These are phyloP conservation scores for Actinomortierella ambigua DNA, from an alignment of 371 early-diverging fungal species.

Conservation along the genomic window DNA sequence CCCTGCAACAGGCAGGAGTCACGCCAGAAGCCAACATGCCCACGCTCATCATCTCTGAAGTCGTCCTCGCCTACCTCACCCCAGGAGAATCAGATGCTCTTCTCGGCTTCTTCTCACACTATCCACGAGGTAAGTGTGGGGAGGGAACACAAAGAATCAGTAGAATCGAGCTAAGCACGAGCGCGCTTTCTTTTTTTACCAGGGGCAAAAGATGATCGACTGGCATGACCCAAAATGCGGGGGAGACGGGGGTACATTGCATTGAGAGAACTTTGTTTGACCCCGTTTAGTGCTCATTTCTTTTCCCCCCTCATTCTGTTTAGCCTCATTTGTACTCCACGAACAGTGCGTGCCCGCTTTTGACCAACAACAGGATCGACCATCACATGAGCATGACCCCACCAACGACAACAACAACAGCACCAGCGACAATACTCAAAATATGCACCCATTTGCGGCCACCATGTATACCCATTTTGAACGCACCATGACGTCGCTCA, in stretches of 20 bases:
- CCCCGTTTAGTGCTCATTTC: background rate
- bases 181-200: too few species aligned
- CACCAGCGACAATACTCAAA: too few species aligned
- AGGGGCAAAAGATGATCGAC: too few species aligned
- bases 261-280: too few species aligned
- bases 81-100: conserved; percentile 34
- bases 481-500: conserved; percentile 42
- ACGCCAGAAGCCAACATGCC: conserved; percentile 22
- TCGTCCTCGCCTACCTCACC: conserved; percentile 36
- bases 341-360: conserved; percentile 42
- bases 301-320: background rate
- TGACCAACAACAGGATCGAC: conserved; percentile 14
- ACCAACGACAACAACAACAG: conserved; percentile 10
- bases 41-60: conserved; percentile 37
- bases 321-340: conserved; percentile 39
- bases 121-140: conserved; percentile 27
- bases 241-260: too few species aligned
- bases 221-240: too few species aligned
- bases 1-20: conserved; percentile 19
- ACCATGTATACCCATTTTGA: conserved; percentile 44
- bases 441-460: conserved; percentile 32
- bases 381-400: too few species aligned
- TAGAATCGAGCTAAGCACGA: too few species aligned
- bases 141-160: too few species aligned
- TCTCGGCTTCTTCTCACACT: conserved; percentile 30